Percentiles rank a stretch among this genome's conserved stretches.
phyloP scores from a whole-genome alignment of 148 eudicot genomes.

The Oxyria digyna region DNA sequence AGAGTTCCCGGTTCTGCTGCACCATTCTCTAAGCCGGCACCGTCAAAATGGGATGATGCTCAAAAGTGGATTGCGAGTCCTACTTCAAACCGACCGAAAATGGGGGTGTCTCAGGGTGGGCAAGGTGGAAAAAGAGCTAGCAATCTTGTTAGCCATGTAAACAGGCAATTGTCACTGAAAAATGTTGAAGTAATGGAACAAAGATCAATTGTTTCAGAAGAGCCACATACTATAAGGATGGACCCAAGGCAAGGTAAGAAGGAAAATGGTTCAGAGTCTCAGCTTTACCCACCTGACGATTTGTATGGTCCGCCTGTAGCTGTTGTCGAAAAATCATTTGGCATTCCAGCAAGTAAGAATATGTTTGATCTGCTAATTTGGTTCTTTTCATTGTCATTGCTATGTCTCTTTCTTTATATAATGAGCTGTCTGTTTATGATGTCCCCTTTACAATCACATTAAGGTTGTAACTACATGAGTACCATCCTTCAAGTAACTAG shows the following conservation, averaged over 20 bases:
- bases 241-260: constrained; percentile 31
- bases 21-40: constrained; percentile 57
- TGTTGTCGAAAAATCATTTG: constrained; percentile 29
- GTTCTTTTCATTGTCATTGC: background rate
- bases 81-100: constrained; percentile 34
- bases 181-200: constrained; percentile 52
- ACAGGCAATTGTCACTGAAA: constrained; percentile 35
- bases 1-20: constrained; percentile 38
- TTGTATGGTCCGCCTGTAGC: constrained; percentile 23
- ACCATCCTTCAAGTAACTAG: background rate
- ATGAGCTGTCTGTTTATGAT: background rate
- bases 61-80: constrained; percentile 80
- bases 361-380: background rate
- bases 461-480: background rate
- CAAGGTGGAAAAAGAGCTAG: constrained; percentile 27
- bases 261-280: constrained; percentile 35
- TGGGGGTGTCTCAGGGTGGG: constrained; percentile 22
- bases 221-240: constrained; percentile 49
- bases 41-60: constrained; percentile 84
- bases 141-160: constrained; percentile 26
- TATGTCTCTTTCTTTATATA: background rate
- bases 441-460: background rate
- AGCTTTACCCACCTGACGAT: constrained; percentile 23
- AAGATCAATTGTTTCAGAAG: constrained; percentile 41
- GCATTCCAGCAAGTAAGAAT: constrained; percentile 35